phyloP scores from a whole-genome alignment of 192 early-diverging fungal species.

The Coemansia sp. region DNA sequence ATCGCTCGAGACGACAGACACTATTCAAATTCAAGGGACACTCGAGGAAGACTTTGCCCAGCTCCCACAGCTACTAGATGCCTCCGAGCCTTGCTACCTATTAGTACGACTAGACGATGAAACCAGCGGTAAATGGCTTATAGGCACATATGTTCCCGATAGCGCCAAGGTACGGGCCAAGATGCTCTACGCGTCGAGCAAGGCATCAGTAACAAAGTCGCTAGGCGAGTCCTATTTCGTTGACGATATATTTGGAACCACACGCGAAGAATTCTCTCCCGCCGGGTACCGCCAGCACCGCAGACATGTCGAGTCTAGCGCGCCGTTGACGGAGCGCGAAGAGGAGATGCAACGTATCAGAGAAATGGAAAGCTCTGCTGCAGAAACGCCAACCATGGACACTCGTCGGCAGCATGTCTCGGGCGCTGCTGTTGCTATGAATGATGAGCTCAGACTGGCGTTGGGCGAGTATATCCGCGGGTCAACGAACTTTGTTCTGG shows the following conservation, averaged over 20 bases:
- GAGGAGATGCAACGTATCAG: constrained; percentile 65
- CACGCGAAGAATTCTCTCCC: constrained; percentile 27
- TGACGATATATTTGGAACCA: constrained; percentile 83
- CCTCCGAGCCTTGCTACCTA: constrained; percentile 66
- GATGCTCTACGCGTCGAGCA: constrained; percentile 92
- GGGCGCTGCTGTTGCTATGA: constrained; percentile 66
- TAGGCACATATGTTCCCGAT: constrained; percentile 83
- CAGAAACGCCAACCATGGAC: constrained; percentile 33
- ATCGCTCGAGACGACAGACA: constrained; percentile 47
- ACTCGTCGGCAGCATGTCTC: constrained; percentile 68
- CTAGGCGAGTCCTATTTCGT: constrained; percentile 82
- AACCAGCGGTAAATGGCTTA: constrained; percentile 65
- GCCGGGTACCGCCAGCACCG: constrained; percentile 42
- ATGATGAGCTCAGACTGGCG: constrained; percentile 63
- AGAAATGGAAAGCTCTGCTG: constrained; percentile 26
- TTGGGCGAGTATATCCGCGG: constrained; percentile 57
- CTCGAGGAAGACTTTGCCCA: constrained; percentile 61
- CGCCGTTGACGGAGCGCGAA: constrained; percentile 88
- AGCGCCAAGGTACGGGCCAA: constrained; percentile 81
- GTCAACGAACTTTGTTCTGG: constrained; percentile 65
- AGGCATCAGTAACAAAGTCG: constrained; percentile 75
- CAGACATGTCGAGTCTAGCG: constrained; percentile 58
- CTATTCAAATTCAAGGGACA: constrained; percentile 37
- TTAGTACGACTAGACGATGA: constrained; percentile 64
- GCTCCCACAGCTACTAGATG: constrained; percentile 57